Base-by-base conservation (phyloP, 768 basidiomycete species). In the Psilocybe cyanescens region DNA sequence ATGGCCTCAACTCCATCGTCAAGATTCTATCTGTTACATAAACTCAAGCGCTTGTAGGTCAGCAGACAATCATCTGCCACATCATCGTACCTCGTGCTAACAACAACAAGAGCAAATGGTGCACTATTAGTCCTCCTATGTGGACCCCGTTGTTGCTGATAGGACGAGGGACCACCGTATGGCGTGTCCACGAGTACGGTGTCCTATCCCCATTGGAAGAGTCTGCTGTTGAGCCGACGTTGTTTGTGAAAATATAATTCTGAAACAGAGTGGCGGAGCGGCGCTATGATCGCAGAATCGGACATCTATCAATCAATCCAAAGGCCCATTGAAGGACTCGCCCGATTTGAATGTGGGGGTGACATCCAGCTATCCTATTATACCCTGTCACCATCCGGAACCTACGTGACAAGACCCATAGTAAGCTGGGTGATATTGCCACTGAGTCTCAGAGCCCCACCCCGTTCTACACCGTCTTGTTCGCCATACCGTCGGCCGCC, bases 91-190 rank as follows among this genome's bases (percentile, higher is more conserved):
- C 55, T 41, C 9, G 11, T 45, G 35, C 19, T 4, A 41, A 16
- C 7, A 2, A 44, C 29, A 24, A 24, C 46, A 14, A 6, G 8
- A 47, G 57, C n/a, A 30, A 24, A 24, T 24, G 24, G 24, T 24
- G 24, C 24, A 24, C 24, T 24, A 24, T 24, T 2, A 24, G 24
- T 24, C 24, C 24, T 24, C 2, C 24, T 24, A 24, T 24, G 3
- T 58, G 57, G 57, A 17, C 35, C 24, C 37, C 57, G 7, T 14
- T 60, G 14, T 44, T 51, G 12, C 28, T 54, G 9, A 30, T 60
- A 3, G 58, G 45, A 3, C 17, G 51, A 9, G 58, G 41, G 12
- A 60, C 41, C 17, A 41, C n/a, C 0, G 50, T 55, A 55, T 58
- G 46, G 47, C n/a, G 39, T 0, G 39, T 44, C 29, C 33, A 3